phyloP scores from a whole-genome alignment of 306 rosid genomes.

The Dryas drummondii region DNA sequence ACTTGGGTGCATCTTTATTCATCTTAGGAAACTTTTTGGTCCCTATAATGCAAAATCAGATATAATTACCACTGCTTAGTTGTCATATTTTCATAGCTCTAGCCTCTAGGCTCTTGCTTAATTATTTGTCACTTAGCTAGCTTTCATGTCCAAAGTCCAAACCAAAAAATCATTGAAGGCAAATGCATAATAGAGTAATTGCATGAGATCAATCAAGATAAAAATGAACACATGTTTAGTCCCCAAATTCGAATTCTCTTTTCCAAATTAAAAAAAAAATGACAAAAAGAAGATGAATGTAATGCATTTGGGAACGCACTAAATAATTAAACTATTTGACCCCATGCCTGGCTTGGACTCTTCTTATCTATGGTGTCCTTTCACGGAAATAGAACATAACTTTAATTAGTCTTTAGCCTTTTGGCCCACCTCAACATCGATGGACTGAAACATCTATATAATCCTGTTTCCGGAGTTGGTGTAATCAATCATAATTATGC shows the following conservation, averaged over 20 bases:
- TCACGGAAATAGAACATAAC: not conserved
- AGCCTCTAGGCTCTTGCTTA: not conserved
- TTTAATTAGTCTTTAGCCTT: too few relatives aligned
- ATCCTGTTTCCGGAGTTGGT: too few relatives aligned
- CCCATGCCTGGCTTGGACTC: not conserved
- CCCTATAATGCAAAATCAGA: not conserved
- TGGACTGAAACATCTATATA: too few relatives aligned
- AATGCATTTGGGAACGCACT: too few relatives aligned
- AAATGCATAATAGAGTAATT: not conserved
- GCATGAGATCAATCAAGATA: too few relatives aligned
- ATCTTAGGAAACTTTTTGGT: conserved; percentile 5
- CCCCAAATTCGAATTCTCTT: too few relatives aligned
- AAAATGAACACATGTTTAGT: too few relatives aligned
- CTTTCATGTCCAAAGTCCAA: not conserved
- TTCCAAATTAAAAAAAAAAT: too few relatives aligned
- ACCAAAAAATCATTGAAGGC: not conserved
- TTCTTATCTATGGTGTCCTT: not conserved
- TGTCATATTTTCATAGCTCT: not conserved
- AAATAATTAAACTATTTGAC: not conserved
- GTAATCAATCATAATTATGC: too few relatives aligned
- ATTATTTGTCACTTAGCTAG: not conserved
- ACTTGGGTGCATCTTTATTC: not conserved
- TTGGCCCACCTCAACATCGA: too few relatives aligned
- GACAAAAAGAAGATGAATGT: too few relatives aligned
- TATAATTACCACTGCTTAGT: not conserved